Evolutionary conservation across 805 yeast genomes (phyloP).

Genomic region (Metschnikowia anglica): DNA sequence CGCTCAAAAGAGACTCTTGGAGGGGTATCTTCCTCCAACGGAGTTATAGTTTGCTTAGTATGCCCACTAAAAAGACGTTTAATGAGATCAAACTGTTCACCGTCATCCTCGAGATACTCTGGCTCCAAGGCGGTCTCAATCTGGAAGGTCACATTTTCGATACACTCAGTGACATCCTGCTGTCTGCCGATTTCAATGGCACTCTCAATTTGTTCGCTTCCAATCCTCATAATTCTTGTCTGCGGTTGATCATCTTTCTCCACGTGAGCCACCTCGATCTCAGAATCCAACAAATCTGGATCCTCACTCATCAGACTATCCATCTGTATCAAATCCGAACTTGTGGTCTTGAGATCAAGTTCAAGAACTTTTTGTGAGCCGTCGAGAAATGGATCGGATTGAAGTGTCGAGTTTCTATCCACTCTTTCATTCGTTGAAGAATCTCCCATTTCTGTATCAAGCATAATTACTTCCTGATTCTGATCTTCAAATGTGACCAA

Average conservation of each 20-base stretch:
- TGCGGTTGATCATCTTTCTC: slow-evolving; percentile 8
- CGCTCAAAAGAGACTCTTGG: slow-evolving; percentile 54
- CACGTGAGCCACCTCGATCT: slow-evolving; percentile 1
- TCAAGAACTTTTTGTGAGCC: neutral
- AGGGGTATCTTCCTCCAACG: slow-evolving; percentile 37
- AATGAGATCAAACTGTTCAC: slow-evolving; percentile 80
- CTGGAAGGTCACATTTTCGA: slow-evolving; percentile 89
- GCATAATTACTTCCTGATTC: neutral
- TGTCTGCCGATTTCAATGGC: slow-evolving; percentile 84
- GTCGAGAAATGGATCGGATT: slow-evolving; percentile 4
- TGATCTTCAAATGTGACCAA: slow-evolving; percentile 55
- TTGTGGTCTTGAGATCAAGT: neutral
- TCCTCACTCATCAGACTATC: slow-evolving; percentile 7
- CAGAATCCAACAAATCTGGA: neutral
- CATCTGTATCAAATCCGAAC: slow-evolving; percentile 7
- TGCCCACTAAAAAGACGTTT: slow-evolving; percentile 83
- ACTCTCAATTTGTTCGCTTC: slow-evolving; percentile 66
- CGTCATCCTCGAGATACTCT: slow-evolving; percentile 57
- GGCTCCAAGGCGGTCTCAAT: slow-evolving; percentile 86
- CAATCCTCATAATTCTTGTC: slow-evolving; percentile 34
- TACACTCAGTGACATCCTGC: slow-evolving; percentile 97
- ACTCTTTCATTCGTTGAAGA: neutral
- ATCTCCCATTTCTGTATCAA: slow-evolving; percentile 7
- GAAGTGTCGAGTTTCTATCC: neutral
- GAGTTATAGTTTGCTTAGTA: slow-evolving; percentile 72